Percentiles rank a stretch among this genome's conserved stretches.
Evolutionary conservation across 2,329 filamentous ascomycete species (phyloP).

Genomic region (Hymenoscyphus scutula): DNA sequence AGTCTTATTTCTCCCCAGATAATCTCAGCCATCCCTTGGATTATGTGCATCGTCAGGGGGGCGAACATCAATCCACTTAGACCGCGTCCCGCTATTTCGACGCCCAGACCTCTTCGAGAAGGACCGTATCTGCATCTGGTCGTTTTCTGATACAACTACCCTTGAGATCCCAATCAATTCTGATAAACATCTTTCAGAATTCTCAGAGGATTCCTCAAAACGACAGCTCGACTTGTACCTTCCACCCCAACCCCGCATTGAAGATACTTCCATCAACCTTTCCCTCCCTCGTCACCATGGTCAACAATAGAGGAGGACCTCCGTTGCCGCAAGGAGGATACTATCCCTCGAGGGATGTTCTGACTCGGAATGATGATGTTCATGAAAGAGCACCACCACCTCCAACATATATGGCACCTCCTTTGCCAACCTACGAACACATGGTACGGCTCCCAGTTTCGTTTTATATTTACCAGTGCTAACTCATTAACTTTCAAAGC

Average conservation of each 20-base stretch:
- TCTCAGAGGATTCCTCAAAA: constrained; percentile 30
- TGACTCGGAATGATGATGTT: constrained; percentile 14
- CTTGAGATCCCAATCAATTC: constrained; percentile 21
- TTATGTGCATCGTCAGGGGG: constrained; percentile 19
- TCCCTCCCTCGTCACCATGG: constrained; percentile 26
- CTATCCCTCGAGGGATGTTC: constrained; percentile 22
- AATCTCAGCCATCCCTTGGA: constrained; percentile 17
- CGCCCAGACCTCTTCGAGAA: constrained; percentile 15
- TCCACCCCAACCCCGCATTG: constrained; percentile 21
- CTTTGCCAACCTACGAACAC: not conserved
- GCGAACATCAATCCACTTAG: constrained; percentile 20
- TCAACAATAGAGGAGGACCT: constrained; percentile 21
- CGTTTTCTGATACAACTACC: constrained; percentile 30
- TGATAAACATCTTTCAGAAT: constrained; percentile 19
- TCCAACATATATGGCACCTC: not conserved
- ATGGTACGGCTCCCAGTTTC: constrained; percentile 11
- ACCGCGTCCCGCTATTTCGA: constrained; percentile 18
- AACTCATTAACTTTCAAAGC: constrained; percentile 20
- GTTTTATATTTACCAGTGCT: not conserved
- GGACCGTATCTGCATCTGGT: constrained; percentile 16
- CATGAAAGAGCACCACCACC: constrained; percentile 16
- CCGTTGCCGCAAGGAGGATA: constrained; percentile 22
- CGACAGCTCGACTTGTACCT: constrained; percentile 36
- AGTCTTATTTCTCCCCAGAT: constrained; percentile 7
- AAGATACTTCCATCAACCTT: constrained; percentile 10